These are phyloP conservation scores for Oryza nivara DNA, from an alignment of 176 grass and related monocot species.

Conservation along the genomic window DNA sequence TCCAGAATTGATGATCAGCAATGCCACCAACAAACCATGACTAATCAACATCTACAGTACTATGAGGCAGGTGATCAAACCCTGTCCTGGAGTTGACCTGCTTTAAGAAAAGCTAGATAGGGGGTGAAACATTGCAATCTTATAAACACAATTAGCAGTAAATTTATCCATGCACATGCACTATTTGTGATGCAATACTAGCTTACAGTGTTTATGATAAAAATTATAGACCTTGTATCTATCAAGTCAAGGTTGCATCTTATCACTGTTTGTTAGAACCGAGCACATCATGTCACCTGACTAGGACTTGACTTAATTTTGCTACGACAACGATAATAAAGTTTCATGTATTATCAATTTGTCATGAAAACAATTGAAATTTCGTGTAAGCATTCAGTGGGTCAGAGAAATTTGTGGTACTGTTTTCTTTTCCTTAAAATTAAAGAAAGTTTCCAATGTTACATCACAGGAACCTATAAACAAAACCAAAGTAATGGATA, in stretches of 20 bases:
- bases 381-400: neutral
- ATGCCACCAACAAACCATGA: slow-evolving; percentile 6
- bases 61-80: slow-evolving; percentile 35
- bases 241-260: neutral
- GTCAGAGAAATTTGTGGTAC: neutral
- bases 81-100: slow-evolving; percentile 45
- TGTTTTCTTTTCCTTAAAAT: slow-evolving; percentile 16
- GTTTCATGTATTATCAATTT: neutral
- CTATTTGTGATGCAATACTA: neutral
- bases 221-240: neutral
- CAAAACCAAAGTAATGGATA: slow-evolving; percentile 46
- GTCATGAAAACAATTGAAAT: neutral
- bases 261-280: neutral
- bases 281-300: neutral
- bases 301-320: neutral
- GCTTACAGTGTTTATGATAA: neutral
- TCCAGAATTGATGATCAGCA: neutral
- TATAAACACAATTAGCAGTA: slow-evolving; percentile 26
- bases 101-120: neutral
- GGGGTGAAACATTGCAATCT: slow-evolving; percentile 39
- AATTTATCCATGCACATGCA: neutral
- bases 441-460: slow-evolving; percentile 24
- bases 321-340: neutral
- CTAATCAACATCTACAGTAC: neutral
- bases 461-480: slow-evolving; percentile 28